These are phyloP conservation scores for Hypoxylon rickii DNA, from an alignment of 495 filamentous ascomycete genomes.

Conservation along the genomic window DNA sequence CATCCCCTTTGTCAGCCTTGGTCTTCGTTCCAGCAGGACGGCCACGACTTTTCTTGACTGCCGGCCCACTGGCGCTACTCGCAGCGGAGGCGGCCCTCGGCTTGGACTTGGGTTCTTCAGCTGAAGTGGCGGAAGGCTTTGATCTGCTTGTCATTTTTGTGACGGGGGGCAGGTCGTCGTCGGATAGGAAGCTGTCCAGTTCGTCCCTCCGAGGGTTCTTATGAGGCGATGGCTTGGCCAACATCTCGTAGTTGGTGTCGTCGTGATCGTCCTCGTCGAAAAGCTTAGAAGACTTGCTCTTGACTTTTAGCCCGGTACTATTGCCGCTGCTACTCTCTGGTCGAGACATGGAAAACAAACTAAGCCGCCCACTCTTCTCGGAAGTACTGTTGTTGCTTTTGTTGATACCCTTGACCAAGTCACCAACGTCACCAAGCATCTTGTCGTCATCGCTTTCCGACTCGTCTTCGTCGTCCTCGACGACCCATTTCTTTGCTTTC, in stretches of 20 bases:
- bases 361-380: constrained; percentile 58
- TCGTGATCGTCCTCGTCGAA: constrained; percentile 64
- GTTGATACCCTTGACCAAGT: constrained; percentile 89
- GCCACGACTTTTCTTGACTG: constrained; percentile 57
- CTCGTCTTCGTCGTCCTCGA: constrained; percentile 49
- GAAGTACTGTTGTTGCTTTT: constrained; percentile 48
- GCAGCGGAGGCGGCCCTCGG: constrained; percentile 41
- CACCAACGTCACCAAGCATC: constrained; percentile 80
- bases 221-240: constrained; percentile 62
- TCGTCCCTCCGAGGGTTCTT: constrained; percentile 61
- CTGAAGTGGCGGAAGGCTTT: constrained; percentile 39
- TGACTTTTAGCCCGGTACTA: constrained; percentile 50
- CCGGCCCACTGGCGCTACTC: constrained; percentile 23
- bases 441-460: constrained; percentile 63
- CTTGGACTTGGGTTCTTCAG: constrained; percentile 46
- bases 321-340: constrained; percentile 66
- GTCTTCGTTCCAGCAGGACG: constrained; percentile 54
- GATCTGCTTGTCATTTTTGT: constrained; percentile 46
- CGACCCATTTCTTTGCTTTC: constrained; percentile 50
- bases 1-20: constrained; percentile 44
- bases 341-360: constrained; percentile 73
- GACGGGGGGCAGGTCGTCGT: constrained; percentile 53
- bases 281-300: constrained; percentile 57
- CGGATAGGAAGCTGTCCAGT: constrained; percentile 64
- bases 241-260: constrained; percentile 86